Evolutionary conservation across 2,329 filamentous ascomycete genomes (phyloP), one percentile per base, ranked within the genome.

Genomic region (Trichoderma pleuroti): DNA sequence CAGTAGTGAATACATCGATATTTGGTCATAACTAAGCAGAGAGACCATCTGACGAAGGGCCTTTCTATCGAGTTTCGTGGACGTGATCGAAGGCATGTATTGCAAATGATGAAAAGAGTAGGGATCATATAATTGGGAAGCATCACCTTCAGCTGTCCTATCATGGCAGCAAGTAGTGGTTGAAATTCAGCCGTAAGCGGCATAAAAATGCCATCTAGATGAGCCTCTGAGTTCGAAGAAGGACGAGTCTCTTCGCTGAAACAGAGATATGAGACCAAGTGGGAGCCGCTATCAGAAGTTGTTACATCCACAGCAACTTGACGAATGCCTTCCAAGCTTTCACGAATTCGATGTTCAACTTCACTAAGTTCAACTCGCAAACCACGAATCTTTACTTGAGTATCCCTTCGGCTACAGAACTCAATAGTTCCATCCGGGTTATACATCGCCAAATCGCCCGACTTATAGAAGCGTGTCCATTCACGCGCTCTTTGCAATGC

Each of bases 371-470:
- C 67, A 36, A 69, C 39, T 2, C 67, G 67, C 21, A 69, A 54
- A 21, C 67, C 67, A 4, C 67, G 67, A 28, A 69, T 69, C 16
- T 69, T 69, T 24, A 69, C 59, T 28, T 69, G 67, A 10, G 67
- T 69, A 69, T 69, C 67, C 18, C 42, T 69, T 28, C 67, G 67
- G 18, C 57, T 63, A 7, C 56, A 61, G 39, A 69, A 69, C 30
- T 69, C 67, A 16, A 69, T 63, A 12, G 56, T 63, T 32, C 67
- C 73, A 12, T 72, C 71, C 0, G 76, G 75, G 46, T 81, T 76
- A 26, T 84, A 84, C 62, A 62, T 76, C 74, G 5, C 77, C 82
- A 18, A 86, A 71, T 86, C 84, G 8, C 84, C 84, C 1, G 84
- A 84, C 71, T 81, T 82, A 73, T 85, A 86, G 7, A 82, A 72